Evolutionary conservation across 495 filamentous ascomycete genomes (phyloP).

Genomic region (Talaromyces trachyspermus): DNA sequence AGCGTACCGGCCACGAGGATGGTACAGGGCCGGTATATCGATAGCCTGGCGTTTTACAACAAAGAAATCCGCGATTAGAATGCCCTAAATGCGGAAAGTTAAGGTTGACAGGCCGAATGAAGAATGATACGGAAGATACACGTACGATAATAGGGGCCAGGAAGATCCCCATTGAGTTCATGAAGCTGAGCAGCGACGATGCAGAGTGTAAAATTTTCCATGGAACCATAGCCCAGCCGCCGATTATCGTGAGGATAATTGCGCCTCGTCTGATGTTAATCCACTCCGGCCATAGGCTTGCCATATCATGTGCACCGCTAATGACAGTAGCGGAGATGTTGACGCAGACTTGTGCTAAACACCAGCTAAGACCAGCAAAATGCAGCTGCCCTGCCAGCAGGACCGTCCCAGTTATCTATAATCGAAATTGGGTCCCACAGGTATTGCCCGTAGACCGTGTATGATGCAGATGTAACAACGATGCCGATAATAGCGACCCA

Average conservation of each 20-base stretch:
- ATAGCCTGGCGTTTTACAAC: slow-evolving; percentile 33
- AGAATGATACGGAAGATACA: too few relatives aligned
- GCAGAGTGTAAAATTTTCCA: slow-evolving; percentile 60
- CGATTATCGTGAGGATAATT: slow-evolving; percentile 44
- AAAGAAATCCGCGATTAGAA: slow-evolving; percentile 41
- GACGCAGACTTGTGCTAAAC: slow-evolving; percentile 45
- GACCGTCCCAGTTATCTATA: slow-evolving; percentile 35
- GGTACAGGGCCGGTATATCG: slow-evolving; percentile 45
- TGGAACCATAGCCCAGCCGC: slow-evolving; percentile 49
- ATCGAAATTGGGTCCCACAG: slow-evolving; percentile 48
- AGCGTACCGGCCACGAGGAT: slow-evolving; percentile 33
- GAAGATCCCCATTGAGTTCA: slow-evolving; percentile 32
- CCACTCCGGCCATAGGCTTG: slow-evolving; percentile 49
- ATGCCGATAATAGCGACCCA: slow-evolving; percentile 40
- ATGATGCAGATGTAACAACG: slow-evolving; percentile 39
- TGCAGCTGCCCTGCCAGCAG: slow-evolving; percentile 40
- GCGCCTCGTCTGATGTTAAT: slow-evolving; percentile 53
- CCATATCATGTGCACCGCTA: slow-evolving; percentile 51
- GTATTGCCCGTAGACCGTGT: slow-evolving; percentile 39
- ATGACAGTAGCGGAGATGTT: slow-evolving; percentile 52
- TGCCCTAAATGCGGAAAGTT: too few relatives aligned
- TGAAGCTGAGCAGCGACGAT: slow-evolving; percentile 49
- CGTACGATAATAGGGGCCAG: slow-evolving; percentile 29
- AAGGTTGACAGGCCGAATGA: too few relatives aligned
- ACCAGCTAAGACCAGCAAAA: slow-evolving; percentile 43